Evolutionary conservation across 2,329 filamentous ascomycete species (phyloP), one percentile per base, ranked within the genome.

Genomic region (Elsinoe perseae): DNA sequence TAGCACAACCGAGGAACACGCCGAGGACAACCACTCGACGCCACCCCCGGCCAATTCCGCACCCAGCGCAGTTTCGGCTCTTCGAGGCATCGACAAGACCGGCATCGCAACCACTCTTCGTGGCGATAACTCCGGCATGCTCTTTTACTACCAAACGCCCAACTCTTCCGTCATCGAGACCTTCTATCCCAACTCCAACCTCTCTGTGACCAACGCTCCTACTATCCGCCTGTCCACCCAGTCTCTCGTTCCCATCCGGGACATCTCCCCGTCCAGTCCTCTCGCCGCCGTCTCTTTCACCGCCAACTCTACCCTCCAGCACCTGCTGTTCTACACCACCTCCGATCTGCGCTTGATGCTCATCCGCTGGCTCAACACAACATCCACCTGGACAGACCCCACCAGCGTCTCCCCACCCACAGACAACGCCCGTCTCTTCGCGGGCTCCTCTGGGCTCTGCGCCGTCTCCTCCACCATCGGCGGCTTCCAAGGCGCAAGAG

Each of bases 271-370:
- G 3, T 34, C 28, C 20, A 42, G 32, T 5, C 50, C 50, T 2
- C 34, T 54, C 18, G 34, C 50, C 9, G 50, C 36, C 12, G 21
- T 54, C 10, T 38, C 50, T 5, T 40, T 38, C 50, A 42, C 27
- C 21, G 34, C 34, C 21, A 54, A 54, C 23, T 38, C 30, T 12
- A 54, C 50, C 21, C 36, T 42, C 3, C 36, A 54, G 20, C 36
- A 54, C 30, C 50, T 38, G n/a, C 50, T 54, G 21, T 54, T 54
- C 50, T 54, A 54, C 34, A 38, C 50, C 16, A 54, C 40, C 34
- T 23, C 30, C 9, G 21, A 54, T 2, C 21, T 28, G 4, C 50
- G 34, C 21, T 21, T 54, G 20, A 54, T 54, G 50, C 50, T 38
- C 21, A 54, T 54, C 32, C 30, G 34, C 50, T 34, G 18, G 16